A percentile compares a stretch with the other conserved stretches of the same genome.
These are phyloP conservation scores for Calonectria honghensis DNA, from an alignment of 2,329 filamentous ascomycete species.

Conservation along the genomic window DNA sequence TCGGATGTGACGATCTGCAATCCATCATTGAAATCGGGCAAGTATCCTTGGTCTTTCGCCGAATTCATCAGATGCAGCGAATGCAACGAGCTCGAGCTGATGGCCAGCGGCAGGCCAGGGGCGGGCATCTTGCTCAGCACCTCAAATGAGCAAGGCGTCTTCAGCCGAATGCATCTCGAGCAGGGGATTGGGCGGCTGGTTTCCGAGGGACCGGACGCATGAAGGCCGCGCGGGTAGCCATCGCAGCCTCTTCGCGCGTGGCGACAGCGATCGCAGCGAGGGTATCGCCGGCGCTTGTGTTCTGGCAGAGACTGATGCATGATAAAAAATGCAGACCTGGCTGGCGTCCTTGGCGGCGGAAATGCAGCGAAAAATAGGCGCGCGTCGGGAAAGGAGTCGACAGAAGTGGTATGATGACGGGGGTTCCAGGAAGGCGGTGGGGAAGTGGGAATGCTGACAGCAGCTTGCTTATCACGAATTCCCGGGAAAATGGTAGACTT, in stretches of 20 bases:
- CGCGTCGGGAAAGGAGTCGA: not conserved
- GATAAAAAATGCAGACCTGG: not conserved
- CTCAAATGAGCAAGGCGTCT: not conserved
- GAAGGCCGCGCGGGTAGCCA: not conserved
- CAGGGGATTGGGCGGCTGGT: not conserved
- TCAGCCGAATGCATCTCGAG: conserved; percentile 6
- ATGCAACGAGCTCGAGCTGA: not conserved
- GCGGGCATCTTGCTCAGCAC: not conserved
- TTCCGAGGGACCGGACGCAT: not conserved
- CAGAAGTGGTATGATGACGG: not conserved
- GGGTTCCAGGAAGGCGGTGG: not conserved
- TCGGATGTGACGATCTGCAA: not conserved
- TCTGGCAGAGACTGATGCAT: conserved; percentile 3
- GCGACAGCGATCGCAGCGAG: conserved; percentile 14
- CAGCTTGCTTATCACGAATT: not conserved
- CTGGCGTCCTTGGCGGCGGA: not conserved
- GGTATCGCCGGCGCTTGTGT: conserved; percentile 7
- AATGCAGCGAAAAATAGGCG: not conserved
- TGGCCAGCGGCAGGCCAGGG: not conserved
- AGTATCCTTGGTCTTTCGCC: no score
- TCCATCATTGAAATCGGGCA: not conserved
- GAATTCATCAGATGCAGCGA: not conserved
- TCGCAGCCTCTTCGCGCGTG: conserved; percentile 11
- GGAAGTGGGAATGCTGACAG: conserved; percentile 8
- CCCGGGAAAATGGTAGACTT: not conserved